Evolutionary conservation across 139 green algal species (phyloP).

Genomic region (Chlorokybus atmophyticus): DNA sequence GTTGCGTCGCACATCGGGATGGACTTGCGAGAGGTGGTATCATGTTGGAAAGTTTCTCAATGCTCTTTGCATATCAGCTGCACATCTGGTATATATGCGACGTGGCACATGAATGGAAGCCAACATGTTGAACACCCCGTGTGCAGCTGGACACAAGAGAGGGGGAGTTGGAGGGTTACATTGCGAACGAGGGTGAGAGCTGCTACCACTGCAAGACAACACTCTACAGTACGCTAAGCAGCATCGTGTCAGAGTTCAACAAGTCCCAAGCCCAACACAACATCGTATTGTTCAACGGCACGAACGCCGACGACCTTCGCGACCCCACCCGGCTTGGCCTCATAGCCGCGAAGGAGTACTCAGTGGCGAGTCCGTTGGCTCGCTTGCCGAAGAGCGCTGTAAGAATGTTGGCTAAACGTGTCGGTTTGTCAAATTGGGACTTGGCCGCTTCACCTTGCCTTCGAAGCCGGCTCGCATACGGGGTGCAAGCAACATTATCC

Average conservation of each 20-base stretch:
- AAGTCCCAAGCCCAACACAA: no score
- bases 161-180: slow-evolving; percentile 17
- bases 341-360: slow-evolving; percentile 10
- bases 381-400: slow-evolving; percentile 16
- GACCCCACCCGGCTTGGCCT: slow-evolving; percentile 22
- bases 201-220: slow-evolving; percentile 24
- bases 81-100: no score
- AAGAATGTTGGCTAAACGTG: slow-evolving; percentile 1
- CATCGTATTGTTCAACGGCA: slow-evolving; percentile 19
- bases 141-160: slow-evolving; percentile 20
- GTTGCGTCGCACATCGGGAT: no score
- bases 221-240: slow-evolving; percentile 16
- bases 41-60: no score
- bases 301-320: slow-evolving; percentile 23
- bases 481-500: slow-evolving; percentile 5
- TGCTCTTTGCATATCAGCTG: no score
- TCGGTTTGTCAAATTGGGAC: slow-evolving; percentile 16
- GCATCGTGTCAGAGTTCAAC: background rate
- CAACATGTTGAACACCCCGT: no score
- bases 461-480: slow-evolving; percentile 13
- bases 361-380: slow-evolving; percentile 12
- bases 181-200: slow-evolving; percentile 20
- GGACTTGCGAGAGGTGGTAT: no score
- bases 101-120: no score
- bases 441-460: slow-evolving; percentile 16